Evolutionary conservation across 192 early-diverging fungal genomes (phyloP), one percentile per base, ranked within the genome.

Genomic region (Podochytrium sp.): DNA sequence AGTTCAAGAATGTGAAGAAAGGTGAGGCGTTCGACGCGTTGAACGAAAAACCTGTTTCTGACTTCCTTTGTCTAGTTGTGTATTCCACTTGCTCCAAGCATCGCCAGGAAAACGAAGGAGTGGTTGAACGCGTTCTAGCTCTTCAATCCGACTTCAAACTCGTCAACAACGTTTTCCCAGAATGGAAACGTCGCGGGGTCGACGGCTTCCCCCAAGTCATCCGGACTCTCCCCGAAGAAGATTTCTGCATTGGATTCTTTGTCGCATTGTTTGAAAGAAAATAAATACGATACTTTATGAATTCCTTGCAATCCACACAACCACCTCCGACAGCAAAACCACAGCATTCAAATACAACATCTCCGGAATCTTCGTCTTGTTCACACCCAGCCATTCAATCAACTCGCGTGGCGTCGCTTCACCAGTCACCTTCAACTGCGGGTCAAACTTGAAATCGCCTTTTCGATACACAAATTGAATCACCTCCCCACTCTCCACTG

Each of bases 41-140:
- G 56, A 1, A 1, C 2, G 14, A 58, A 23, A 23, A 25, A 33
- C 29, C 23, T 30, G 34, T 51, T 37, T 61, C 41, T 30, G 34
- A 6, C 49, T 32, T 49, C 64, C 34, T 29, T 29, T 65, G 6
- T 65, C 2, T 51, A 65, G 85, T 99, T 25, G 89, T 90, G 10
- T 99, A 99, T 75, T 99, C 97, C 40, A 99, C 97, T 1, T 99
- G 97, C 77, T 99, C 97, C 4, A 90, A 95, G 51, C 92, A 98
- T 74, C 82, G 82, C 0, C 83, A 90, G 77, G 97, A 99, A 74
- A 98, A 99, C 81, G 97, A 99, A 71, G 89, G 90, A 6, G 97
- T 99, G 0, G 95, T 98, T n/a, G 84, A 88, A 27, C 78, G 83
- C 2, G 84, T 93, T 0, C 78, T 98, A 12, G 70, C 49, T 14